Conservation (phyloP, 306 rosid species). For the Cucurbita moschata region DNA sequence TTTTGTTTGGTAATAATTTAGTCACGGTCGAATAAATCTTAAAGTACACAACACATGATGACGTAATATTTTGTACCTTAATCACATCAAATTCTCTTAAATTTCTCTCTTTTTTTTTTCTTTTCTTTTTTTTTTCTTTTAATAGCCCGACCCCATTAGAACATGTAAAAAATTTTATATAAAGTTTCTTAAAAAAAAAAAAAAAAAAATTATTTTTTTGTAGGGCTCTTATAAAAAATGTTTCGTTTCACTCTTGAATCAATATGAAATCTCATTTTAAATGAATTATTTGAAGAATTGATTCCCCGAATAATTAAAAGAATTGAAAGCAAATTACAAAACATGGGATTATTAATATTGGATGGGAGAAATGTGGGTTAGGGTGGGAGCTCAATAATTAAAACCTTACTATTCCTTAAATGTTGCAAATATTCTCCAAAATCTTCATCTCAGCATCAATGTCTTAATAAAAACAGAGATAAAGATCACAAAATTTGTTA, state of each 20-base stretch:
- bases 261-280: not conserved
- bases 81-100: not conserved
- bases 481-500: slow-evolving; percentile 3
- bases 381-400: not conserved
- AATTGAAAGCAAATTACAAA: not conserved
- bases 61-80: not conserved
- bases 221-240: too few species aligned
- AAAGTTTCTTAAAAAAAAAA: too few species aligned
- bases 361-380: too few species aligned
- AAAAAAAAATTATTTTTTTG: too few species aligned
- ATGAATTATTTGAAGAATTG: not conserved
- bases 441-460: slow-evolving; percentile 23
- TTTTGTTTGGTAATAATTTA: not conserved
- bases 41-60: not conserved
- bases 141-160: not conserved
- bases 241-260: too few species aligned
- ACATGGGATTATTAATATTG: too few species aligned
- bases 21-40: not conserved
- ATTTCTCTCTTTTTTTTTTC: too few species aligned
- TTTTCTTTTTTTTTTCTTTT: too few species aligned
- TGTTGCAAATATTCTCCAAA: slow-evolving; percentile 31
- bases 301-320: not conserved
- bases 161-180: not conserved
- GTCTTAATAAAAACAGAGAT: slow-evolving; percentile 21
- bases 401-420: not conserved